Evolutionary conservation across 2,329 filamentous ascomycete genomes (phyloP), one percentile per base, ranked within the genome.

Genomic region (Macrophomina phaseolina): DNA sequence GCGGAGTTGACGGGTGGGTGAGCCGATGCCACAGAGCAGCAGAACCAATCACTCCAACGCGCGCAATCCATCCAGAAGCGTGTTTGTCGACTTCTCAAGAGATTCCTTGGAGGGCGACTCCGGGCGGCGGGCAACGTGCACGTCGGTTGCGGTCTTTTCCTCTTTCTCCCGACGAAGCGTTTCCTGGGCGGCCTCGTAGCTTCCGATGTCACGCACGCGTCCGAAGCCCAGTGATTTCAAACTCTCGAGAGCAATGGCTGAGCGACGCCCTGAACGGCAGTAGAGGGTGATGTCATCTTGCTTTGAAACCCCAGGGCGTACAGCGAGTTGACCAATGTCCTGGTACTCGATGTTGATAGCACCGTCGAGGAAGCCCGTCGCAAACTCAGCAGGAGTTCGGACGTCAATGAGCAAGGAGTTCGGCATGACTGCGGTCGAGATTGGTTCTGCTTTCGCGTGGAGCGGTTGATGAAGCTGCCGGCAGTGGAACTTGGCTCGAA

Each of bases 261-360:
- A 77, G 2, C 77, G 68, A 18, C 77, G 68, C 0, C 77, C 77
- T 3, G 73, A 75, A 12, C 77, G 76, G 58, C 77, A 79, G 63
- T 79, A 79, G 40, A 79, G 69, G 11, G 76, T 77, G 23, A 79
- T 77, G n/a, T 70, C 53, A 38, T 76, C 75, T 8, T 69, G 60
- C 42, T 77, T 77, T 5, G 23, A 8, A 0, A 76, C 69, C 0
- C 65, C 53, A 9, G 65, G 48, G n/a, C 62, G 48, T 6, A 5
- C 11, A 4, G 45, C 34, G 1, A 79, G 71, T n/a, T 71, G 68
- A 42, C 69, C 69, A 63, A 79, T 78, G 48, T 64, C n/a, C 49
- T 75, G 73, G 73, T 77, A 78, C 58, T 78, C 76, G 64, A 79
- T 77, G 70, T 79, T 79, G 45, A 78, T 65, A 7, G 77, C 77